Conservation (phyloP, 176 grass and related monocot species). For the Tillandsia leiboldiana region DNA sequence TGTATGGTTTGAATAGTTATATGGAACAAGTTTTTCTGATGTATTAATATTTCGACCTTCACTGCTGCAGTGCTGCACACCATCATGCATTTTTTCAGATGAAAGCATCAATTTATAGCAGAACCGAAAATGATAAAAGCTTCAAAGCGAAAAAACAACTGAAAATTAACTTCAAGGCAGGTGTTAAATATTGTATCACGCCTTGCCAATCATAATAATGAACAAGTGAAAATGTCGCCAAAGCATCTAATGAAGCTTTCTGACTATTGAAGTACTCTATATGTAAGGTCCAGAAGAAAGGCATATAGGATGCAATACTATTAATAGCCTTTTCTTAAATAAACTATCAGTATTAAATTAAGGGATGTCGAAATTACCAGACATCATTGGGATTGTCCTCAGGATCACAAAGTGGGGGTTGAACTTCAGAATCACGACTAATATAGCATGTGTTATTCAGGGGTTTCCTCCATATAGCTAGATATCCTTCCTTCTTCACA, state of each 20-base stretch:
- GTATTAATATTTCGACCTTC: neutral
- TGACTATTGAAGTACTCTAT: neutral
- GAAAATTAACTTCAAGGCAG: neutral
- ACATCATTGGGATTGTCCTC: conserved; percentile 63
- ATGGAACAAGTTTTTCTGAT: neutral
- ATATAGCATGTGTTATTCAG: conserved; percentile 64
- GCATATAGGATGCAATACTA: neutral
- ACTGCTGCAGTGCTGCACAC: neutral
- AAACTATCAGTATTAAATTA: neutral
- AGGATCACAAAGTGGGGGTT: conserved; percentile 57
- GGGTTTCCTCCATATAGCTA: conserved; percentile 90
- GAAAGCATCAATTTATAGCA: neutral
- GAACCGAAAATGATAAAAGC: neutral
- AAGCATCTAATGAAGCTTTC: neutral
- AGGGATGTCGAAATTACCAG: conserved; percentile 39
- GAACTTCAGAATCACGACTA: conserved; percentile 36
- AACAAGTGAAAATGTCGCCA: neutral
- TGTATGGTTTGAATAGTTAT: neutral
- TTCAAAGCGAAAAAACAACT: neutral
- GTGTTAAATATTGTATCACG: neutral
- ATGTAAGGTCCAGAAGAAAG: neutral
- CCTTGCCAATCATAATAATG: neutral
- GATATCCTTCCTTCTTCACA: conserved; percentile 88
- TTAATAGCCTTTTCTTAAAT: neutral
- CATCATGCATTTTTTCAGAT: neutral